Conservation (phyloP, 192 early-diverging fungal genomes). For the Thamnidium elegans region DNA sequence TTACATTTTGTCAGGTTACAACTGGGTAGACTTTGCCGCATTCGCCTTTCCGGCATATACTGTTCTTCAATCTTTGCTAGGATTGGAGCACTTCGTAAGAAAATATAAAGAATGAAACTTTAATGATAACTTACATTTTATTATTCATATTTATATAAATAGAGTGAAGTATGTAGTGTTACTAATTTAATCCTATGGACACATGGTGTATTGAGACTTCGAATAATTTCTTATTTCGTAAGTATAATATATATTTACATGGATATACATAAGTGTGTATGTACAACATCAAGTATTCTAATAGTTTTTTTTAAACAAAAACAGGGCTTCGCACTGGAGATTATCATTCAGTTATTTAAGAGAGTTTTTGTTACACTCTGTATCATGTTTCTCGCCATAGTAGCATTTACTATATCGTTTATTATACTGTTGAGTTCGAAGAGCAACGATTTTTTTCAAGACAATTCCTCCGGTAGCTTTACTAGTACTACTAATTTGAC, state of each 20-base stretch:
- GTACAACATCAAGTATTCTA: background rate
- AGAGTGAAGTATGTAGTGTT: background rate
- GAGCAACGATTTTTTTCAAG: background rate
- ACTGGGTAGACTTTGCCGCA: background rate
- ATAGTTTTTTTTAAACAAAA: background rate
- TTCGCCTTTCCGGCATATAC: no score
- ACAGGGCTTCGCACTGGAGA: slow-evolving; percentile 7
- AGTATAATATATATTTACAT: no score
- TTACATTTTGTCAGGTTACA: background rate
- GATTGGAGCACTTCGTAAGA: background rate
- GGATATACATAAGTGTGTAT: no score
- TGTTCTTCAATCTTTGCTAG: background rate
- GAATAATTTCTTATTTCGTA: slow-evolving; percentile 11
- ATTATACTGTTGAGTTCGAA: slow-evolving; percentile 8
- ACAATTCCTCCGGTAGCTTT: background rate
- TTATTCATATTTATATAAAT: background rate
- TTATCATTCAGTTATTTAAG: slow-evolving; percentile 4
- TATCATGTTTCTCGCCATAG: slow-evolving; percentile 3
- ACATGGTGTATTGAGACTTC: slow-evolving; percentile 9
- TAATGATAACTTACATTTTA: no score
- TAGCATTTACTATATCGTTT: slow-evolving; percentile 13
- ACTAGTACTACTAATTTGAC: no score
- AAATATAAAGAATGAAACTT: no score
- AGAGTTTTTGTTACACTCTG: slow-evolving; percentile 2
- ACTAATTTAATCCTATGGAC: slow-evolving; percentile 7